A percentile compares a stretch with the other conserved stretches of the same genome.
These are phyloP conservation scores for Cutaneotrichosporon sp. DNA, from an alignment of 1,284 basidiomycete species.

Conservation along the genomic window DNA sequence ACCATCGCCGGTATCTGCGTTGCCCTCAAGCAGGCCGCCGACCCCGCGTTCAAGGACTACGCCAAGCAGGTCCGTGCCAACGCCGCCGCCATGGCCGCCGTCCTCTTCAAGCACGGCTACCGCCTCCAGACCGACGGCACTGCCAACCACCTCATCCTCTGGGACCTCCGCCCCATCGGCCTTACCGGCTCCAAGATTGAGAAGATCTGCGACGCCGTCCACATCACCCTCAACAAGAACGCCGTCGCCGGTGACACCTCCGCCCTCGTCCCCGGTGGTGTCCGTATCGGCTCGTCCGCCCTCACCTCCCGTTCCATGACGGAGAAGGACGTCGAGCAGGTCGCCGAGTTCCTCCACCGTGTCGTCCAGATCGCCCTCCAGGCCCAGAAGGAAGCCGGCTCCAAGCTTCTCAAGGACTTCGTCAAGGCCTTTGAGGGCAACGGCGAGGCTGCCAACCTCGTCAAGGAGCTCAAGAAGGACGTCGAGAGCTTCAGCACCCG, in stretches of 20 bases:
- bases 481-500: constrained; percentile 43
- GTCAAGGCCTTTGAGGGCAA: constrained; percentile 72
- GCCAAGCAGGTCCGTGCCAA: constrained; percentile 92
- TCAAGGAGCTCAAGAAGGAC: constrained; percentile 33
- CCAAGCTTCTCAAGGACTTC: constrained; percentile 95
- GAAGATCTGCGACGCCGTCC: constrained; percentile 94
- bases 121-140: constrained; percentile 95
- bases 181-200: constrained; percentile 97
- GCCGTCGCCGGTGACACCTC: constrained; percentile 49
- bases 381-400: constrained; percentile 90
- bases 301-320: constrained; percentile 91
- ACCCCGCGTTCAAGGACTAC: constrained; percentile 87
- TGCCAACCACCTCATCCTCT: constrained; percentile 96
- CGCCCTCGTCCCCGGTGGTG: constrained; percentile 93
- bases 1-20: constrained; percentile 96
- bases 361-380: constrained; percentile 78
- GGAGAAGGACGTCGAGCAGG: constrained; percentile 71
- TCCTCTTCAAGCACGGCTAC: constrained; percentile 75
- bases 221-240: constrained; percentile 83
- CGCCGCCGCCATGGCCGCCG: constrained; percentile 66
- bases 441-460: constrained; percentile 60
- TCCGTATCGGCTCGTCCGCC: constrained; percentile 91
- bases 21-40: constrained; percentile 85
- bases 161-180: constrained; percentile 93
- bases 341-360: constrained; percentile 88